phyloP scores from a whole-genome alignment of 495 filamentous ascomycete genomes.

The Lentithecium fluviatile region DNA sequence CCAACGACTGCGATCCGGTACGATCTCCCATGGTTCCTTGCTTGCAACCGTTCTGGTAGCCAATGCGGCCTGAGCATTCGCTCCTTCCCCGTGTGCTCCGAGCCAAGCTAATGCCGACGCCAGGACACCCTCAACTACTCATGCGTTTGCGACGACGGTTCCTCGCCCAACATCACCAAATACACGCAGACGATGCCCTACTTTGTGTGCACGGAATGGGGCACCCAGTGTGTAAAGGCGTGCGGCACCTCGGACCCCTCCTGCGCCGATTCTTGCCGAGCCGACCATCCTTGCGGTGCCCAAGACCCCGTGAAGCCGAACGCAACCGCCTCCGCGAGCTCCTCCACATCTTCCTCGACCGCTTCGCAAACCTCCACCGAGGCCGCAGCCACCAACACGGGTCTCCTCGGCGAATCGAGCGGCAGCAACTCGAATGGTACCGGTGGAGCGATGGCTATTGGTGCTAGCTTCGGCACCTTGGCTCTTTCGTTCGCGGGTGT shows the following conservation, averaged over 20 bases:
- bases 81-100: neutral
- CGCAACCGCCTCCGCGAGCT: constrained; percentile 51
- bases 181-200: constrained; percentile 86
- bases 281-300: constrained; percentile 78
- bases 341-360: constrained; percentile 46
- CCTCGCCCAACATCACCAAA: constrained; percentile 71
- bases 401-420: constrained; percentile 49
- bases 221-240: constrained; percentile 70
- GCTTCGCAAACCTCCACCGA: constrained; percentile 38
- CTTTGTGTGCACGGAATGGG: constrained; percentile 73
- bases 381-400: constrained; percentile 45
- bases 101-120: constrained; percentile 2
- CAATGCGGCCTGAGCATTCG: no score
- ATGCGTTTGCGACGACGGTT: constrained; percentile 73
- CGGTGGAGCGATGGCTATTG: constrained; percentile 52
- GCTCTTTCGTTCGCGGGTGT: constrained; percentile 55
- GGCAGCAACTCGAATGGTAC: constrained; percentile 39
- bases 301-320: constrained; percentile 65
- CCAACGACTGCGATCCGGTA: constrained; percentile 73
- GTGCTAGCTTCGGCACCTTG: constrained; percentile 58
- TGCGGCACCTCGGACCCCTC: constrained; percentile 52
- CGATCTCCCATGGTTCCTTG: constrained; percentile 41
- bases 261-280: constrained; percentile 65
- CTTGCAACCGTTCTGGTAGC: no score
- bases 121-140: constrained; percentile 66